Conservation (phyloP, 2,329 filamentous ascomycete genomes). For the Knoxdaviesia capensis region DNA sequence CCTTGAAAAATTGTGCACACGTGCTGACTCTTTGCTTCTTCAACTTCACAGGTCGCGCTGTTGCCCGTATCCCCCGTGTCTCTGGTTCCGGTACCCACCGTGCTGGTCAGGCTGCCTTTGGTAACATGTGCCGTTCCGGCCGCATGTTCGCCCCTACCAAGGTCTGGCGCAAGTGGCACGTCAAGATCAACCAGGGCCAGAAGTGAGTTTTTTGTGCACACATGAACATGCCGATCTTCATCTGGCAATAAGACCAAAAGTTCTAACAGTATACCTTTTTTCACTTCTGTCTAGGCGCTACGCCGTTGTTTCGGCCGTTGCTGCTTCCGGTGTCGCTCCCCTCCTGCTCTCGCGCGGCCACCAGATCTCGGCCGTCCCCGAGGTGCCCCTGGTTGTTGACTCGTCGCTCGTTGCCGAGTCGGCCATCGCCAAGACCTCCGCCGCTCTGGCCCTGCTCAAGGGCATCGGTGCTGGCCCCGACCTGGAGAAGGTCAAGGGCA, state of each 20-base stretch:
- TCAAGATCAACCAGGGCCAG: constrained; percentile 99
- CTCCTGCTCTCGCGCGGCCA: constrained; percentile 95
- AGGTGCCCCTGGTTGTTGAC: constrained; percentile 93
- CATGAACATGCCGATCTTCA: neutral
- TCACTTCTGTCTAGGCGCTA: constrained; percentile 46
- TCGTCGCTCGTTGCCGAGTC: constrained; percentile 69
- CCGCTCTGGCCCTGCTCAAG: constrained; percentile 72
- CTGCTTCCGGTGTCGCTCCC: constrained; percentile 84
- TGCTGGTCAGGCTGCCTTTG: constrained; percentile 98
- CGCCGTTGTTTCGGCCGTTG: constrained; percentile 90
- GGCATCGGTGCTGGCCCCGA: constrained; percentile 79
- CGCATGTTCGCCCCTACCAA: constrained; percentile 99
- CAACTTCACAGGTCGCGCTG: constrained; percentile 58
- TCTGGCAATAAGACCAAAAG: neutral
- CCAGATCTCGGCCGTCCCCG: constrained; percentile 76
- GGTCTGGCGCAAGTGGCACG: constrained; percentile 99
- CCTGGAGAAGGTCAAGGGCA: constrained; percentile 86
- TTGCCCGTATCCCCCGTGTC: constrained; percentile 99
- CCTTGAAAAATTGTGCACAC: no score
- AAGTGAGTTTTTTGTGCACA: constrained; percentile 38
- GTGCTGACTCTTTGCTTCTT: constrained; percentile 3
- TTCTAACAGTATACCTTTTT: constrained; percentile 9
- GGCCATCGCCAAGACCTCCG: constrained; percentile 71
- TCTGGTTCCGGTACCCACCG: constrained; percentile 99
- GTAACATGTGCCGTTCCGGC: constrained; percentile 99